These are phyloP conservation scores for Cephalotrichum gorgonifer DNA, from an alignment of 2,329 filamentous ascomycete genomes.

Conservation along the genomic window DNA sequence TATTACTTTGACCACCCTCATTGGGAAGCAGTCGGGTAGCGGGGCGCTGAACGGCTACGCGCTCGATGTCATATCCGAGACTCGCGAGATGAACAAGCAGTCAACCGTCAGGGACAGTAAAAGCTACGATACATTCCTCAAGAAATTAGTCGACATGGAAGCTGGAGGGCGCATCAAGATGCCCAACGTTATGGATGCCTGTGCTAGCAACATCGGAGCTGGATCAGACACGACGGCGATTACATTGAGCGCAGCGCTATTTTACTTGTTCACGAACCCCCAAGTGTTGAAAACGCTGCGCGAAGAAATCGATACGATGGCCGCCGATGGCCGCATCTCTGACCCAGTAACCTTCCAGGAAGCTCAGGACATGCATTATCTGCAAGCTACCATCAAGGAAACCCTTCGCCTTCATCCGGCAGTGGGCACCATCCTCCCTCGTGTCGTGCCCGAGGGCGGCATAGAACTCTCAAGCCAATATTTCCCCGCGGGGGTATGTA, in stretches of 20 bases:
- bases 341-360: constrained; percentile 21
- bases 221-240: constrained; percentile 37
- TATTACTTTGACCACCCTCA: too few species aligned
- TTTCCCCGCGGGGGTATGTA: constrained; percentile 18
- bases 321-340: constrained; percentile 9
- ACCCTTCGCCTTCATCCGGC: constrained; percentile 38
- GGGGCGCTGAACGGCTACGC: too few species aligned
- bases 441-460: constrained; percentile 34
- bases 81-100: too few species aligned
- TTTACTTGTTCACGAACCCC: constrained; percentile 26
- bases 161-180: constrained; percentile 63
- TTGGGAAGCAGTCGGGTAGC: too few species aligned
- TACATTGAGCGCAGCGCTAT: constrained; percentile 31
- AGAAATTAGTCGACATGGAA: too few species aligned
- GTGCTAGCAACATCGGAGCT: constrained; percentile 22
- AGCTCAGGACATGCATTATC: constrained; percentile 32
- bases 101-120: too few species aligned
- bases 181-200: constrained; percentile 60
- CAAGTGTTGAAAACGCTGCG: constrained; percentile 15
- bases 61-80: too few species aligned
- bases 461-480: constrained; percentile 23
- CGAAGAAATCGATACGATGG: constrained; percentile 13
- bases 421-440: constrained; percentile 35
- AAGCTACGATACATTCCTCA: too few species aligned
- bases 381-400: constrained; percentile 43